These are phyloP conservation scores for Danielozyma ontarioensis DNA, from an alignment of 805 yeast species.

Conservation along the genomic window DNA sequence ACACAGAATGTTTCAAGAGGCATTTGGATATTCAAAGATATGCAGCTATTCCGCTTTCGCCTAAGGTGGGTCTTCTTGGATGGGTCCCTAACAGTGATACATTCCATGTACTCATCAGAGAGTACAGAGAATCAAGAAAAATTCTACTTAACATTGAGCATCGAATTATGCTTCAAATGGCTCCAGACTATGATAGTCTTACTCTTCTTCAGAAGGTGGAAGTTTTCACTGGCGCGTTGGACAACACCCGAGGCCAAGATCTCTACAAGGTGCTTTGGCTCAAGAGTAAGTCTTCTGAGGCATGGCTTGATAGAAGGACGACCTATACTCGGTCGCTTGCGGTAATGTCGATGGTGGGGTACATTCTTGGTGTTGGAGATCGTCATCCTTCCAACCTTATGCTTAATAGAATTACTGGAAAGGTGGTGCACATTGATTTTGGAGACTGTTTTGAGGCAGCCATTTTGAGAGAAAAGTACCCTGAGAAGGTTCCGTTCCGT, in stretches of 20 bases:
- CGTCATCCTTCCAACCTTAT: conserved; percentile 96
- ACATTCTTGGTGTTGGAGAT: conserved; percentile 93
- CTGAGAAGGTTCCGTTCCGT: conserved; percentile 97
- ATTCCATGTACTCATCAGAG: conserved; percentile 86
- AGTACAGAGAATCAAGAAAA: conserved; percentile 87
- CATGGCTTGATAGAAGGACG: conserved; percentile 96
- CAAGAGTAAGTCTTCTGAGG: conserved; percentile 91
- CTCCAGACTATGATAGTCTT: conserved; percentile 89
- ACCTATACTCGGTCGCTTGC: conserved; percentile 95
- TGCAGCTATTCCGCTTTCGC: conserved; percentile 93
- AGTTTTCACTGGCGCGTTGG: conserved; percentile 92
- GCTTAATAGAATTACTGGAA: conserved; percentile 92
- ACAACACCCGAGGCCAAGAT: conserved; percentile 95
- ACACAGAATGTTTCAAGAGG: conserved; percentile 93
- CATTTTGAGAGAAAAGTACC: conserved; percentile 90
- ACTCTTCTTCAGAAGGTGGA: conserved; percentile 91
- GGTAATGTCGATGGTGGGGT: conserved; percentile 98
- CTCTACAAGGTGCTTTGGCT: conserved; percentile 93
- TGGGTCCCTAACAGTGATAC: conserved; percentile 99
- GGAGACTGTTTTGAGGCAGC: conserved; percentile 99
- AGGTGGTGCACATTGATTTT: conserved; percentile 94
- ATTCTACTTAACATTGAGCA: conserved; percentile 89
- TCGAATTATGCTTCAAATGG: conserved; percentile 95
- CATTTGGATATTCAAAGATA: conserved; percentile 89
- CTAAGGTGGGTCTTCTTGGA: conserved; percentile 91